A percentile compares a stretch with the other conserved stretches of the same genome.
Conservation (phyloP, 2,329 filamentous ascomycete genomes). For the Trichoderma sp. region DNA sequence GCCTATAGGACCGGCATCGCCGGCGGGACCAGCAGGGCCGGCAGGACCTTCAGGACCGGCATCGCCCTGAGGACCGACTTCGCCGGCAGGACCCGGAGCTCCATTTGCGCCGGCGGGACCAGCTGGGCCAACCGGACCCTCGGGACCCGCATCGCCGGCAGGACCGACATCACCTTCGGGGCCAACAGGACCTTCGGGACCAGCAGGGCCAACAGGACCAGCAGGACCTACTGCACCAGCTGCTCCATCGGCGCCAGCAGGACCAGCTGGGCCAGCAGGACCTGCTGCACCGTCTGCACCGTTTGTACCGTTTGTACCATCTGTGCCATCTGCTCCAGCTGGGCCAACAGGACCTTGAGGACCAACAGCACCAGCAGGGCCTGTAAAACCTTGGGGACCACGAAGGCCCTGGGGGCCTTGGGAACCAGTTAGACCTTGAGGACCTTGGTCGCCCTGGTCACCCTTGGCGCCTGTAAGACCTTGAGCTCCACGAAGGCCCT, state of each 20-base stretch:
- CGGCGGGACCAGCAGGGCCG: not conserved
- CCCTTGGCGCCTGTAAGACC: not conserved
- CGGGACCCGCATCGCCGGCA: not conserved
- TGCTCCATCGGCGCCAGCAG: not conserved
- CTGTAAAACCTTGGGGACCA: too few species aligned
- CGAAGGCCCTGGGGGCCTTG: too few species aligned
- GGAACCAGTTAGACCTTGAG: not conserved
- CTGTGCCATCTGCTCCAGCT: too few species aligned
- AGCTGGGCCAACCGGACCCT: not conserved
- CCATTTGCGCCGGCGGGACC: not conserved
- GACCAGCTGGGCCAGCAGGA: not conserved
- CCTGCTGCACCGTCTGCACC: too few species aligned
- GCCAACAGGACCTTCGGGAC: not conserved
- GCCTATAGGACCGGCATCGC: not conserved
- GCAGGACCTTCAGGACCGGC: not conserved
- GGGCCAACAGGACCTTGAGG: too few species aligned
- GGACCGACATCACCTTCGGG: not conserved
- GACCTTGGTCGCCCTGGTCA: not conserved
- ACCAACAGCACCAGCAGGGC: too few species aligned
- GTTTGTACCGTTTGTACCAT: not conserved
- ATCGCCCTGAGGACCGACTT: too few species aligned
- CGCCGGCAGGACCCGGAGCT: too few species aligned
- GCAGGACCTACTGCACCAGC: not conserved
- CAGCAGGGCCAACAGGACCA: not conserved
- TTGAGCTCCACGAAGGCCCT: not conserved